Percentiles rank a stretch among this genome's conserved stretches.
Conservation (phyloP, 106 monocot species). For the Triglochin maritima region DNA sequence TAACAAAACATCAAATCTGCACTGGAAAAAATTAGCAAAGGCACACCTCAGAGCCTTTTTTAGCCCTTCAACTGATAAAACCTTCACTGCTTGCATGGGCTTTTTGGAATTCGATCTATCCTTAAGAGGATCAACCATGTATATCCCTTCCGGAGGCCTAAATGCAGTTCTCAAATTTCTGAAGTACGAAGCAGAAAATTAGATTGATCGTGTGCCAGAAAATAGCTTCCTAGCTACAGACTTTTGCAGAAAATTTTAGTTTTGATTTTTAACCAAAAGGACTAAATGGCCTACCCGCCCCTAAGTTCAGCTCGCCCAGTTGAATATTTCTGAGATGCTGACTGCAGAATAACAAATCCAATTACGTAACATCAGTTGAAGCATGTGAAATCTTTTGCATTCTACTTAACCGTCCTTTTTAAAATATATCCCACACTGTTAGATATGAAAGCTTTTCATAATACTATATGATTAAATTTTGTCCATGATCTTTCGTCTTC, state of each 20-base stretch:
- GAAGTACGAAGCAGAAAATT: slow-evolving; percentile 2
- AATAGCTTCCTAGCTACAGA: background rate
- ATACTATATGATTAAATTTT: too few species aligned
- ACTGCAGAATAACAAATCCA: slow-evolving; percentile 30
- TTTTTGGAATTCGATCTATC: slow-evolving; percentile 27
- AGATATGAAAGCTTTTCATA: too few species aligned
- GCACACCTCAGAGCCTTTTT: slow-evolving; percentile 75
- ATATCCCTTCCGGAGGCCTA: slow-evolving; percentile 57
- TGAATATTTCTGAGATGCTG: slow-evolving; percentile 45
- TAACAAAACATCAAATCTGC: background rate
- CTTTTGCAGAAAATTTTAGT: background rate
- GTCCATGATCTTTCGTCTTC: too few species aligned
- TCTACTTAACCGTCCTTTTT: too few species aligned
- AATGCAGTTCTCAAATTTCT: slow-evolving; percentile 61
- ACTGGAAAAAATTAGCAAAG: background rate
- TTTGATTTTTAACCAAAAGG: background rate
- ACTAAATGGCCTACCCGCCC: slow-evolving; percentile 49
- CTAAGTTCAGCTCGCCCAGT: slow-evolving; percentile 71
- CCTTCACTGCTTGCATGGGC: slow-evolving; percentile 39
- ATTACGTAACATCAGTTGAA: background rate
- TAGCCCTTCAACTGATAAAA: slow-evolving; percentile 79
- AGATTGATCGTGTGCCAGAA: background rate
- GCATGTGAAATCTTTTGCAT: background rate
- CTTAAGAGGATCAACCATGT: slow-evolving; percentile 55
- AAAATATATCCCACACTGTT: too few species aligned